Conservation (phyloP, 179 eudicot species). For the Vitellaria paradoxa region DNA sequence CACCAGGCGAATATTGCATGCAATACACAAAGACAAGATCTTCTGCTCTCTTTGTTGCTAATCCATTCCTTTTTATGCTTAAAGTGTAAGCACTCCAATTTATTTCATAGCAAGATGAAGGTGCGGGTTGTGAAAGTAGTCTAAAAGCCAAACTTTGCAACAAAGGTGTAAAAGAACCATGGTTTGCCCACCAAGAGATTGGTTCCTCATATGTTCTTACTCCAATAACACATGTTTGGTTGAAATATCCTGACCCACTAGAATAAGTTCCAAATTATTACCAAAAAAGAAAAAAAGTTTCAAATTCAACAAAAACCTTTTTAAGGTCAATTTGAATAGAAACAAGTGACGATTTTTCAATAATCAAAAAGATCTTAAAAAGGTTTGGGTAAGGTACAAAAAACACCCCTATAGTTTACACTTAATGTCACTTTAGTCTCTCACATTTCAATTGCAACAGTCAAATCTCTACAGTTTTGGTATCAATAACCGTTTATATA, state of each 20-base stretch:
- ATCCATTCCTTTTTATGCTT: conserved; percentile 6
- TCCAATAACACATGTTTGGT: conserved; percentile 4
- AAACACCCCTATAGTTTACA: too few relatives aligned
- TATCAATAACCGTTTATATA: too few relatives aligned
- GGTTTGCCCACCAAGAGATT: neutral
- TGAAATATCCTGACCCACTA: neutral
- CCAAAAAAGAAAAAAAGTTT: too few relatives aligned
- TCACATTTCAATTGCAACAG: too few relatives aligned
- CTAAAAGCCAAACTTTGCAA: conserved; percentile 8
- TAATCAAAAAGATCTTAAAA: too few relatives aligned
- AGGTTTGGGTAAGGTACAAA: too few relatives aligned
- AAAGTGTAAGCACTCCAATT: conserved; percentile 9
- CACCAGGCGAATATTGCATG: neutral
- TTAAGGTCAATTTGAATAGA: neutral
- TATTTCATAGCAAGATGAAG: conserved; percentile 8
- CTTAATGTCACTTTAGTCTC: too few relatives aligned
- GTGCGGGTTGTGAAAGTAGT: conserved; percentile 7
- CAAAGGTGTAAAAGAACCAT: conserved; percentile 8
- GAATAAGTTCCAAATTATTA: neutral
- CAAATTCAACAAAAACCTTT: neutral
- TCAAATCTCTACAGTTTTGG: too few relatives aligned
- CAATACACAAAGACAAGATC: conserved; percentile 12
- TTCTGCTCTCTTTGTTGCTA: neutral
- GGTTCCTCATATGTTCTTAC: conserved; percentile 5
- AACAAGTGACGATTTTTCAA: too few relatives aligned